Base-by-base conservation (phyloP, 768 basidiomycete genomes). In the Tricholoma terreum region DNA sequence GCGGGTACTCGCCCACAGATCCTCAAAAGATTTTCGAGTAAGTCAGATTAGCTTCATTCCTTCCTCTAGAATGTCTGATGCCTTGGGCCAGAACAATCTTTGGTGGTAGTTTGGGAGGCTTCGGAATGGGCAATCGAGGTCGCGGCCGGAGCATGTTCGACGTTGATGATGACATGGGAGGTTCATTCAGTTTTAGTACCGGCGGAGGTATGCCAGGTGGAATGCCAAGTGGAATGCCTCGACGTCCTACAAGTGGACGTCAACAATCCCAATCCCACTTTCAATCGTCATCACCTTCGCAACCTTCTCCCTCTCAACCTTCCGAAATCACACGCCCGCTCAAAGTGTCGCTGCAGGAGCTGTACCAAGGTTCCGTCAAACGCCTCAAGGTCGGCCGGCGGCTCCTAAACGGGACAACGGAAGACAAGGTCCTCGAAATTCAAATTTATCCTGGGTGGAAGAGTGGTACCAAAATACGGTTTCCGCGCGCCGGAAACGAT, bases 381-480 rank as follows among this genome's bases (percentile, higher is more conserved):
- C 91, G 85, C 64, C 82, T 99, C 52, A 94, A 93, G 70, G 84
- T 98, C 55, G 85, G 86, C 6, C 85, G 94, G 52, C 81, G 82
- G 62, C 73, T 88, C 45, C 71, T 86, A n/a, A 77, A 81, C 52
- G 92, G 95, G 1, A 73, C 77, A 15, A 85, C 85, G 15, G 92
- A 97, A 71, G 92, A 94, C 61, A 92, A 91, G 70, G 84, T 92
- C 6, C 83, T 93, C 53, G 92, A 93, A 65, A 86, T 93, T 65
- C 77, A 81, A 33, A 80, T 92, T 21, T 80, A 82, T 61, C 92
- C 95, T 0, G 96, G 96, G 0, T 98, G 94, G 94, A 98, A 98
- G 80, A 84, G 84, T 59, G 96, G 96, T 0, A 98, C 96, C 15
- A 97, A 96, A 75, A 82, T 98, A 58, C 86, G 92, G 40, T 98